These are phyloP conservation scores for Scleroderma bovista DNA, from an alignment of 768 basidiomycete species.

Conservation along the genomic window DNA sequence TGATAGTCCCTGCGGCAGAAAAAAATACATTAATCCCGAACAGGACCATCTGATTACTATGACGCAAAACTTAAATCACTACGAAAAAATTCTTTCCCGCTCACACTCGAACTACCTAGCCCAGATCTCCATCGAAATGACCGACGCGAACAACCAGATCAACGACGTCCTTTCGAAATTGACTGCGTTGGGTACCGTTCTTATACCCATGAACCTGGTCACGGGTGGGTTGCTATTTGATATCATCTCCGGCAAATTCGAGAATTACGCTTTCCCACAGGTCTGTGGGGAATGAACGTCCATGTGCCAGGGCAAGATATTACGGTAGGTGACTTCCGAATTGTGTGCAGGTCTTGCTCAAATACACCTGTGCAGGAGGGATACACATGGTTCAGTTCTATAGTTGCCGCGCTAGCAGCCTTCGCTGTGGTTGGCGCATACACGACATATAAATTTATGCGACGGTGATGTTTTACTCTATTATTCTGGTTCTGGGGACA, in stretches of 20 bases:
- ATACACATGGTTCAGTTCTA: conserved; percentile 83
- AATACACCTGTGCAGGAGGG: conserved; percentile 27
- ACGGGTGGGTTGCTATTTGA: conserved; percentile 52
- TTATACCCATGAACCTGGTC: conserved; percentile 95
- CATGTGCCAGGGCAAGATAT: conserved; percentile 85
- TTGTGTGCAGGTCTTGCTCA: not conserved
- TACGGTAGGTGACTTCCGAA: conserved; percentile 25
- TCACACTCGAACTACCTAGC: conserved; percentile 99
- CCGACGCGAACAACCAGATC: conserved; percentile 99
- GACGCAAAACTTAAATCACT: conserved; percentile 99
- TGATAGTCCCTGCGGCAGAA: not conserved
- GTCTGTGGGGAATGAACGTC: conserved; percentile 99
- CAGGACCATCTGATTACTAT: conserved; percentile 98
- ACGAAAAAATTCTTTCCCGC: conserved; percentile 97
- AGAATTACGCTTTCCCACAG: conserved; percentile 27
- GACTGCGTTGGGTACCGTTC: conserved; percentile 94
- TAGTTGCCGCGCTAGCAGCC: conserved; percentile 72
- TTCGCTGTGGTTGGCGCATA: conserved; percentile 82
- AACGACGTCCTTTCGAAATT: conserved; percentile 97
- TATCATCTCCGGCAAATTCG: not conserved
- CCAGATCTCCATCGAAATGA: conserved; percentile 99
- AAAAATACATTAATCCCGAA: not conserved
- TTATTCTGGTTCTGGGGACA: not conserved
- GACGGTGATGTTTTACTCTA: conserved; percentile 18
- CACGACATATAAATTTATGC: conserved; percentile 74